A percentile compares a stretch with the other conserved stretches of the same genome.
phyloP scores from a whole-genome alignment of 1,284 basidiomycete species.

The Afroboletus lepidellus region DNA sequence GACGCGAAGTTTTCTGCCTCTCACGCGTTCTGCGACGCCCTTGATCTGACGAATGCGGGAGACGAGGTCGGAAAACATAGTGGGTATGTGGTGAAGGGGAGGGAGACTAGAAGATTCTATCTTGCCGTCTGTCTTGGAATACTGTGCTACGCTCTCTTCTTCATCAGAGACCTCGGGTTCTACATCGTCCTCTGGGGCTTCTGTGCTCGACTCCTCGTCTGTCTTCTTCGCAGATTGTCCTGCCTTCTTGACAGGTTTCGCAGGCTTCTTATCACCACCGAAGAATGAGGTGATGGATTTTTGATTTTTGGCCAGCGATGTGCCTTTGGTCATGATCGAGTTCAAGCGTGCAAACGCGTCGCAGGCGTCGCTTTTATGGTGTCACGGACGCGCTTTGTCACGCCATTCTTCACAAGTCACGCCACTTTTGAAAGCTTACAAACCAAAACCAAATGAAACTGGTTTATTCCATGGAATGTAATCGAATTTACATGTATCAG shows the following conservation, averaged over 20 bases:
- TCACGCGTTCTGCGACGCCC: slow-evolving; percentile 66
- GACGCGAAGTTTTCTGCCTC: slow-evolving; percentile 84
- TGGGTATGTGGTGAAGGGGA: slow-evolving; percentile 79
- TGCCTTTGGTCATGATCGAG: slow-evolving; percentile 49
- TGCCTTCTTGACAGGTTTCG: slow-evolving; percentile 20
- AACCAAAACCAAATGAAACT: background rate
- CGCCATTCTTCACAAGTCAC: slow-evolving; percentile 18
- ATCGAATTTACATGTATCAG: background rate
- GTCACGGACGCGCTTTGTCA: slow-evolving; percentile 35
- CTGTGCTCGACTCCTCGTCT: slow-evolving; percentile 21
- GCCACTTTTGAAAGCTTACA: slow-evolving; percentile 5
- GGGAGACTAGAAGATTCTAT: slow-evolving; percentile 65
- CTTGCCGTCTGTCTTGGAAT: slow-evolving; percentile 38
- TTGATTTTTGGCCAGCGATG: slow-evolving; percentile 44
- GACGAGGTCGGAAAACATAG: slow-evolving; percentile 86
- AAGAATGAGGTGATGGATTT: slow-evolving; percentile 59
- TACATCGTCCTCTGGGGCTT: slow-evolving; percentile 21
- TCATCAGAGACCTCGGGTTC: slow-evolving; percentile 32
- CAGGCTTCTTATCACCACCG: slow-evolving; percentile 25
- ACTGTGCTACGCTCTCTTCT: slow-evolving; percentile 28
- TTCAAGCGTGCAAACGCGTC: slow-evolving; percentile 14
- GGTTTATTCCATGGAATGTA: background rate
- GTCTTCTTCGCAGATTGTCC: slow-evolving; percentile 35
- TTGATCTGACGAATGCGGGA: slow-evolving; percentile 67
- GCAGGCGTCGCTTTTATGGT: slow-evolving; percentile 17